Base-by-base conservation (phyloP, 2,329 filamentous ascomycete species). In the Hawksworthiomyces lignivorus region DNA sequence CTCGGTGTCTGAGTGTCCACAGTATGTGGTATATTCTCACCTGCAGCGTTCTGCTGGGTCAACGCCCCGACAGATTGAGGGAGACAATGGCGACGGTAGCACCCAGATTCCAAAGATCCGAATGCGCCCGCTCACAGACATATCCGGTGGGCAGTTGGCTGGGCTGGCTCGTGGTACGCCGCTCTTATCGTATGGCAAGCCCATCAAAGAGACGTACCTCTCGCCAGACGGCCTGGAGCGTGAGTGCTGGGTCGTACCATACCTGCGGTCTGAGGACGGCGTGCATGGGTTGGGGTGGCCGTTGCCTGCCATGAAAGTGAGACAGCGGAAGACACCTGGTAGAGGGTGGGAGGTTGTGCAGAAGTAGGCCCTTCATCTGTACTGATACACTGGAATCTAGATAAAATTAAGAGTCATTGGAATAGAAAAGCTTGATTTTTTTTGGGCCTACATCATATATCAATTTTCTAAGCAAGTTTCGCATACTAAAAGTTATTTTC, bases 21-120 rank as follows among this genome's bases (percentile, higher is more conserved):
- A 86, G 46, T 97, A 90, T 57, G 73, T 97, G 44, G 72, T 95
- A 15, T 98, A 96, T 66, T 81, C 81, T 12, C 82, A 90, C 55
- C 77, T 98, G 4, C 89, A 95, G 58, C 80, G 80, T 43, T 68
- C 78, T 4, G 67, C 73, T 1, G 64, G 72, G 1, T 61, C 70
- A 0, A 26, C 52, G 51, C n/a, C n/a, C n/a, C n/a, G n/a, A n/a
- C n/a, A n/a, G n/a, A n/a, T n/a, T n/a, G n/a, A n/a, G n/a, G n/a
- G n/a, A n/a, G n/a, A n/a, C n/a, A n/a, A n/a, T n/a, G 18, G 38
- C 36, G 7, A 65, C 76, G 4, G 64, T 26, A 8, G 71, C 0
- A 63, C 69, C 18, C 57, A 62, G 2, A 71, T 72, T 20, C 82
- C 80, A 53, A 87, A 84, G 63, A 88, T 87, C 22, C 70, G 92